These are phyloP conservation scores for Saxophila tyrrhenica DNA, from an alignment of 495 filamentous ascomycete species.

Conservation along the genomic window DNA sequence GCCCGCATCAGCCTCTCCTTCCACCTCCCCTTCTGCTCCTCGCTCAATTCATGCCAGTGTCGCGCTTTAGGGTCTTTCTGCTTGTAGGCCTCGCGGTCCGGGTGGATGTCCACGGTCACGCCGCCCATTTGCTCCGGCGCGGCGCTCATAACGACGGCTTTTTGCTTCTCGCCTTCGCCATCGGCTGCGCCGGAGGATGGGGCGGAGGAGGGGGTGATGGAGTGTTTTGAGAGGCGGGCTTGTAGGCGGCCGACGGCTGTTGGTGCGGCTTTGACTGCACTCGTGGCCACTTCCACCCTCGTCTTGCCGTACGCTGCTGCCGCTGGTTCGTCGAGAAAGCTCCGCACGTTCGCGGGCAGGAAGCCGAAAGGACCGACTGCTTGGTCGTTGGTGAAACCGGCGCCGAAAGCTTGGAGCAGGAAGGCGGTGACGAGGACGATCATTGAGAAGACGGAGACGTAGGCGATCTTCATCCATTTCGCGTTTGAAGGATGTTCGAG, in stretches of 20 bases:
- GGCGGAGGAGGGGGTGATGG: neutral
- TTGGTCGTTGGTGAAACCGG: slow-evolving; percentile 50
- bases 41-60: slow-evolving; percentile 55
- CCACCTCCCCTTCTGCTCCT: slow-evolving; percentile 52
- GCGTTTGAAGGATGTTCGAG: slow-evolving; percentile 46
- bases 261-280: neutral
- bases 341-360: slow-evolving; percentile 22
- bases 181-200: neutral
- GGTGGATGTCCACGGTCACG: slow-evolving; percentile 23
- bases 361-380: slow-evolving; percentile 43
- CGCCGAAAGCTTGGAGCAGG: slow-evolving; percentile 50
- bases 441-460: slow-evolving; percentile 43
- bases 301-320: slow-evolving; percentile 2
- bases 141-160: slow-evolving; percentile 19
- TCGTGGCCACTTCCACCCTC: slow-evolving; percentile 10
- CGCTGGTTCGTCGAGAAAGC: slow-evolving; percentile 23
- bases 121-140: neutral
- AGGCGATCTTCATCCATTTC: slow-evolving; percentile 35
- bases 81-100: slow-evolving; percentile 27
- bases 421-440: slow-evolving; percentile 46
- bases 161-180: neutral
- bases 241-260: neutral
- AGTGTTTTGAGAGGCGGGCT: neutral
- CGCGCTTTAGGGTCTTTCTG: slow-evolving; percentile 38
- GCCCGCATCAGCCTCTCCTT: slow-evolving; percentile 54